Evolutionary conservation across 305 asterid species (phyloP).

Genomic region (Fraxinus greggii): DNA sequence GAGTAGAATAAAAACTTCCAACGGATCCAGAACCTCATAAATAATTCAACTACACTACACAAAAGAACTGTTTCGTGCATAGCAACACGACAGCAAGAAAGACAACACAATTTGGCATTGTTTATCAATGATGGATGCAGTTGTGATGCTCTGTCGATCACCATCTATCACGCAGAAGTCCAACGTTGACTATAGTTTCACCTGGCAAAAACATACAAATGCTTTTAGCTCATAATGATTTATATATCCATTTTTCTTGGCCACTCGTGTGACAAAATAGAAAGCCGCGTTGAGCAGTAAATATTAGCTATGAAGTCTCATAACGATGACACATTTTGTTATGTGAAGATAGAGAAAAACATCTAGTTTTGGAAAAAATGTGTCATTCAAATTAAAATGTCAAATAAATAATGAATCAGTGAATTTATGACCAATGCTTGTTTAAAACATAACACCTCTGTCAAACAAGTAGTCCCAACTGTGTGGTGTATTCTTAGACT

Average conservation of each 20-base stretch:
- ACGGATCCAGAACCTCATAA: neutral
- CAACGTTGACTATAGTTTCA: conserved; percentile 16
- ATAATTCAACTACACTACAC: neutral
- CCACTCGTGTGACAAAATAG: neutral
- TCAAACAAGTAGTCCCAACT: neutral
- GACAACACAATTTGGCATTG: conserved; percentile 4
- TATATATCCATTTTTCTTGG: neutral
- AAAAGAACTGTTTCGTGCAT: neutral
- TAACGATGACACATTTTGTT: neutral
- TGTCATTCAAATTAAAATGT: neutral
- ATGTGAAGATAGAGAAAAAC: neutral
- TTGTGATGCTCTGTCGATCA: conserved; percentile 3
- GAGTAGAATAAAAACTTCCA: neutral
- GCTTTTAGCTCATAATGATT: conserved; percentile 9
- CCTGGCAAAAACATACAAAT: conserved; percentile 26
- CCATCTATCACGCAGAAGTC: neutral
- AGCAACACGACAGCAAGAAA: conserved; percentile 9
- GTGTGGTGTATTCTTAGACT: neutral
- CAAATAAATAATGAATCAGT: neutral
- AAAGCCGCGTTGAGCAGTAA: conserved; percentile 4
- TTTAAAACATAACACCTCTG: neutral
- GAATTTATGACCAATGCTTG: neutral
- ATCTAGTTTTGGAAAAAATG: neutral
- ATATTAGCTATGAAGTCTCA: neutral
- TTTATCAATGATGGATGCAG: neutral